Evolutionary conservation across 345 rosid species (phyloP), one percentile per base, ranked within the genome.

Genomic region (Acer campestre): DNA sequence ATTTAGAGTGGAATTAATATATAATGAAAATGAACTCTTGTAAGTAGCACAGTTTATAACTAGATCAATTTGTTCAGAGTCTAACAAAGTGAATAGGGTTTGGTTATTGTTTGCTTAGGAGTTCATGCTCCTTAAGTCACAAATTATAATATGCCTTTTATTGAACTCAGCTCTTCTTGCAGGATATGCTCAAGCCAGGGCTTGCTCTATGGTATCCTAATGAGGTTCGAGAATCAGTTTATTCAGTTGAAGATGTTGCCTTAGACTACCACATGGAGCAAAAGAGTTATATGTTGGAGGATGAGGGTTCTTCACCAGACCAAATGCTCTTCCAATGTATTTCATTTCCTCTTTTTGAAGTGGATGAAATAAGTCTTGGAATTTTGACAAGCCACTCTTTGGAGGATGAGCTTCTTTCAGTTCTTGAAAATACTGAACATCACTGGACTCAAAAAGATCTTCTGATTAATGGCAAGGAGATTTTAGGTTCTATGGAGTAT

Each of bases 331-430:
- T 75, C 80, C 81, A 78, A 66, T 77, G 71, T 78, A 56, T 46
- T 48, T 75, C 70, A 17, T 90, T 91, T 81, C 95, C 94, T 31
- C 79, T 88, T 77, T 77, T 92, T 44, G 99, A 96, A 87, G 91
- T 88, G 79, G 89, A 91, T 76, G 95, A 94, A 74, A 71, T 71
- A 78, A 75, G 83, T 83, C 88, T 85, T 76, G 81, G 82, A 69
- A 82, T 14, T 49, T 74, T 85, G 77, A 71, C 84, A 18, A 76
- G 87, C 82, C 74, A 66, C 10, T 75, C 87, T 58, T 9, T 74
- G 72, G 88, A 85, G 82, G 89, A 86, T 81, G 87, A 83, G 80
- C 75, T 88, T 77, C 82, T 82, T 73, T 80, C 77, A 75, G 83
- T 87, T 80, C 87, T 91, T 61, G 82, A 82, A 78, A 80, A 80